Evolutionary conservation across 148 eudicot species (phyloP), one percentile per base, ranked within the genome.

Genomic region (Arbutus unedo): DNA sequence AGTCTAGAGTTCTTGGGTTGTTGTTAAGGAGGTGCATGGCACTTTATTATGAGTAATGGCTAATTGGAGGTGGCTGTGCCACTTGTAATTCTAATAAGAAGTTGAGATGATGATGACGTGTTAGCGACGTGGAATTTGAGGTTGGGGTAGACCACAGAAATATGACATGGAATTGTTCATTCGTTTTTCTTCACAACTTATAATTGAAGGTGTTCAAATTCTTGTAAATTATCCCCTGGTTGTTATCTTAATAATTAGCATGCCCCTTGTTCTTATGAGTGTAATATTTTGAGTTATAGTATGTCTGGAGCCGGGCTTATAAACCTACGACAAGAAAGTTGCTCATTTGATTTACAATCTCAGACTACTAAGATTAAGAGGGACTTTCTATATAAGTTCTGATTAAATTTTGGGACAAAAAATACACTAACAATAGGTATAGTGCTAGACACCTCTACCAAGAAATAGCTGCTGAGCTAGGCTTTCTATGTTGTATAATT

Each of bases 231-330:
- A 7, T 23, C 67, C 19, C 31, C 67, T n/a, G 25, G n/a, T 60
- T 60, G 67, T 60, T 60, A 8, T 18, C 62, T 56, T 56, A 56
- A 56, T 56, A 15, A 56, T 13, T 18, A 15, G n/a, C 62, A 2
- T 60, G 67, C 25, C 67, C 67, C 67, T 60, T 60, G 67, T 60
- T n/a, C 25, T 60, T 60, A 10, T 60, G 67, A 60, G 67, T 60
- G 19, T 19, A n/a, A 60, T n/a, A n/a, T 60, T 60, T 60, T 4
- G 19, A n/a, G n/a, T 60, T 60, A 2, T n/a, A 60, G 25, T 60
- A 60, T 60, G 19, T 60, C 4, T 9, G 7, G 67, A n/a, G 67
- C 67, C 67, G 3, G 25, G 67, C 67, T 9, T 48, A n/a, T 60
- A 59, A 19, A 23, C n/a, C 25, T 60, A 7, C n/a, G 67, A 60